phyloP scores from a whole-genome alignment of 83 land plant genomes.

The Picea abies region DNA sequence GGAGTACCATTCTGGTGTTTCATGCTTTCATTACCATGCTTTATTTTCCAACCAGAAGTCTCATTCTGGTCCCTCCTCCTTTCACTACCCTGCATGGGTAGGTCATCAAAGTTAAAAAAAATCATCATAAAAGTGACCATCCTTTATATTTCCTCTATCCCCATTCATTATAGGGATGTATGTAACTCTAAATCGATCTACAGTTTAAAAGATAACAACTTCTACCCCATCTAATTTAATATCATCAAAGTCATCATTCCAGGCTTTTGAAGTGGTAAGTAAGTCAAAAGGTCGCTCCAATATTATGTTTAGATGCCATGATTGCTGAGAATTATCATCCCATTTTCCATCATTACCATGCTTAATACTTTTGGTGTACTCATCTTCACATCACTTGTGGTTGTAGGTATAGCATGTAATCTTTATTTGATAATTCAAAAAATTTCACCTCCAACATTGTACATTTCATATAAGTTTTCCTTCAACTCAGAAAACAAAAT shows the following conservation, averaged over 20 bases:
- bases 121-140: too few relatives aligned
- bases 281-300: constrained; percentile 20
- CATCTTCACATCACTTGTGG: not conserved
- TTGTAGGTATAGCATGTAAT: constrained; percentile 28
- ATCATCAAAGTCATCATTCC: too few relatives aligned
- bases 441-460: constrained; percentile 24
- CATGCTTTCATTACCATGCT: too few relatives aligned
- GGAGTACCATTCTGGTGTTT: too few relatives aligned
- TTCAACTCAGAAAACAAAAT: too few relatives aligned
- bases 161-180: constrained; percentile 21
- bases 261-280: too few relatives aligned
- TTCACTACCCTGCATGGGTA: not conserved
- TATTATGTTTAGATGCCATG: constrained; percentile 16
- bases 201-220: constrained; percentile 76
- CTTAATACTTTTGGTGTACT: too few relatives aligned
- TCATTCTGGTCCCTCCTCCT: too few relatives aligned
- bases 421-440: constrained; percentile 28
- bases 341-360: constrained; percentile 14
- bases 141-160: too few relatives aligned
- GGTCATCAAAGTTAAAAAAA: constrained; percentile 3
- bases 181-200: constrained; percentile 35
- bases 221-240: constrained; percentile 76
- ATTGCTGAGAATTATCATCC: constrained; percentile 1
- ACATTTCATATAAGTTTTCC: not conserved
- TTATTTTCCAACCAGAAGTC: too few relatives aligned